Percentiles rank a stretch among this genome's conserved stretches.
Conservation (phyloP, 345 rosid genomes). For the Camelina sativa region DNA sequence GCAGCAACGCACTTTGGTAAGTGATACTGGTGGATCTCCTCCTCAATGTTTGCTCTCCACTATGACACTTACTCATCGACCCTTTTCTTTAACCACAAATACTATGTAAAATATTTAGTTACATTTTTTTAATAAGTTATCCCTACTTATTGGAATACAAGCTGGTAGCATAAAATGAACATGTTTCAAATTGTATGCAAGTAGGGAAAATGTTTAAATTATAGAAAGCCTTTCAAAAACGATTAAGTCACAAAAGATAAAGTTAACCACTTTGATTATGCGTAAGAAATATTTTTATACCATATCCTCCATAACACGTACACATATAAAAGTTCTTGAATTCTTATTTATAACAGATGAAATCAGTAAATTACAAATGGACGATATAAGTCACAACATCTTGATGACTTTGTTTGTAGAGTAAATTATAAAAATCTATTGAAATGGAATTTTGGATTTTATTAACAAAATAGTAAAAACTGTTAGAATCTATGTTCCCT, state of each 20-base stretch:
- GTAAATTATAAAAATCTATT: too few species aligned
- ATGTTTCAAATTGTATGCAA: not conserved
- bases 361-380: not conserved
- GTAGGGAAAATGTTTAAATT: not conserved
- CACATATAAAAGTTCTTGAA: not conserved
- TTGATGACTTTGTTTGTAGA: not conserved
- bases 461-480: too few species aligned
- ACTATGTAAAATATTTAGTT: conserved; percentile 4
- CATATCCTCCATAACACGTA: not conserved
- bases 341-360: not conserved
- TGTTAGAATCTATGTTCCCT: too few species aligned
- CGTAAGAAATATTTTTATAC: not conserved
- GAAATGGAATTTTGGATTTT: too few species aligned
- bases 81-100: conserved; percentile 7
- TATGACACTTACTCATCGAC: conserved; percentile 20
- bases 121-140: conserved; percentile 12
- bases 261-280: not conserved
- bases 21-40: conserved; percentile 43
- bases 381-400: not conserved
- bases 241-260: not conserved
- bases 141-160: conserved; percentile 31
- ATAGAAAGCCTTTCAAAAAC: not conserved
- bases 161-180: conserved; percentile 15
- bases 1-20: conserved; percentile 43
- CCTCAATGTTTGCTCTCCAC: conserved; percentile 38